These are phyloP conservation scores for Lupinus albus DNA, from an alignment of 306 rosid genomes.

Conservation along the genomic window DNA sequence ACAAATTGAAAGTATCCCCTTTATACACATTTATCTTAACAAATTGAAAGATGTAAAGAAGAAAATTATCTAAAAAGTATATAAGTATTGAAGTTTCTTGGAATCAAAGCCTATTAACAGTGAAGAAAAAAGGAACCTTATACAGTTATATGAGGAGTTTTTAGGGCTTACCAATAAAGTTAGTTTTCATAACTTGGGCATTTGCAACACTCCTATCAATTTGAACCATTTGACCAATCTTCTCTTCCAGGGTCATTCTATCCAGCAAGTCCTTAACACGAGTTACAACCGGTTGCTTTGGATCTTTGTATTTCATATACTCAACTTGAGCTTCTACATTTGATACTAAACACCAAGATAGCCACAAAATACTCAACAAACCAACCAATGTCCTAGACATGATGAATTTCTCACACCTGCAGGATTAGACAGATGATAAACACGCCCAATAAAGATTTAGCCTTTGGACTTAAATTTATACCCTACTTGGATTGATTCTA, in stretches of 20 bases:
- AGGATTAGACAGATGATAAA: constrained; percentile 23
- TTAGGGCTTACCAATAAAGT: constrained; percentile 70
- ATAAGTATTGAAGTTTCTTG: no score
- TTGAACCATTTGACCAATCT: constrained; percentile 97
- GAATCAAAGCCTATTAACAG: constrained; percentile 10
- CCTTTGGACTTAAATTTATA: constrained; percentile 30
- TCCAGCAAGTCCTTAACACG: constrained; percentile 75
- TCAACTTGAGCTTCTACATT: constrained; percentile 58
- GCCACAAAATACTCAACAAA: constrained; percentile 49
- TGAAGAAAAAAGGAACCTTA: constrained; percentile 13
- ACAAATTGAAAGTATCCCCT: no score
- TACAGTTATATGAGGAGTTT: not conserved
- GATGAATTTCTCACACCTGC: constrained; percentile 44
- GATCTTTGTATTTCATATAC: constrained; percentile 74
- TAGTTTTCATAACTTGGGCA: constrained; percentile 61
- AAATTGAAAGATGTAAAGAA: no score
- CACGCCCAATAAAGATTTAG: constrained; percentile 25
- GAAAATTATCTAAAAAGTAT: no score
- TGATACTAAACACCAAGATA: constrained; percentile 58
- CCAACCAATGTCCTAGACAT: constrained; percentile 53
- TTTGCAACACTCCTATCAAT: constrained; percentile 90
- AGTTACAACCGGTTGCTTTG: constrained; percentile 57
- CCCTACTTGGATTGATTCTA: constrained; percentile 40
- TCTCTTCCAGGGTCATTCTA: constrained; percentile 88
- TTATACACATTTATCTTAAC: no score